phyloP scores from a whole-genome alignment of 768 basidiomycete genomes.

The Nidularia pulvinata region DNA sequence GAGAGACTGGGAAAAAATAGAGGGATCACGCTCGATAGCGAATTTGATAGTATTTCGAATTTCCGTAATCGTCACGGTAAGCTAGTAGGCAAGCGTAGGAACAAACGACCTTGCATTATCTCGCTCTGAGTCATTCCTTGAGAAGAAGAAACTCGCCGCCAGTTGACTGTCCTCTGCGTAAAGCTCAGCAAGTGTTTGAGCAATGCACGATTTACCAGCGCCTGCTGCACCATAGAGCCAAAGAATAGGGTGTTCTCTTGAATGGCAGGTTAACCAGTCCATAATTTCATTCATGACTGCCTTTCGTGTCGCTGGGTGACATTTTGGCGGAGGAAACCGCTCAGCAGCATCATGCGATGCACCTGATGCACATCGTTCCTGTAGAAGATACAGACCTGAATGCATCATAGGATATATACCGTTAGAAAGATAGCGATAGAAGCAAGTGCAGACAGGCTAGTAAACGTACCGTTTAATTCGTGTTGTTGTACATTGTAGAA shows the following conservation, averaged over 20 bases:
- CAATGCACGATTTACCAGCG: slow-evolving; percentile 15
- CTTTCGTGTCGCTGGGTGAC: neutral
- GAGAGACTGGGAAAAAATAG: slow-evolving; percentile 7
- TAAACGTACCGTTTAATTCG: neutral
- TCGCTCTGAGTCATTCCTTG: slow-evolving; percentile 16
- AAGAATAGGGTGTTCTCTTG: slow-evolving; percentile 1
- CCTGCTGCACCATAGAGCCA: slow-evolving; percentile 19
- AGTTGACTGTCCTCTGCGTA: slow-evolving; percentile 10
- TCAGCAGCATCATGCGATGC: neutral
- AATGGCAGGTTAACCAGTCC: neutral
- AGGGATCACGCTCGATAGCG: slow-evolving; percentile 7
- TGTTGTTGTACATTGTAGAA: neutral
- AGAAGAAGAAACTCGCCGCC: slow-evolving; percentile 30
- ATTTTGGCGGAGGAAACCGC: neutral
- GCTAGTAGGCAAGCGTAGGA: slow-evolving; percentile 22
- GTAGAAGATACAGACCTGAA: neutral
- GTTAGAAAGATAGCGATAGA: neutral
- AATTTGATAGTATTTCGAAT: slow-evolving; percentile 4
- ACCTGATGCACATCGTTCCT: neutral
- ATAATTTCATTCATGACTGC: neutral
- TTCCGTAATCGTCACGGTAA: slow-evolving; percentile 7
- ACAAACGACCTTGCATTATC: slow-evolving; percentile 16
- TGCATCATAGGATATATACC: too few species aligned
- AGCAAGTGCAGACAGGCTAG: neutral
- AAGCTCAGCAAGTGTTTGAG: slow-evolving; percentile 9